phyloP scores from a whole-genome alignment of 192 early-diverging fungal species.

The Rhizoclosmatium globosum region DNA sequence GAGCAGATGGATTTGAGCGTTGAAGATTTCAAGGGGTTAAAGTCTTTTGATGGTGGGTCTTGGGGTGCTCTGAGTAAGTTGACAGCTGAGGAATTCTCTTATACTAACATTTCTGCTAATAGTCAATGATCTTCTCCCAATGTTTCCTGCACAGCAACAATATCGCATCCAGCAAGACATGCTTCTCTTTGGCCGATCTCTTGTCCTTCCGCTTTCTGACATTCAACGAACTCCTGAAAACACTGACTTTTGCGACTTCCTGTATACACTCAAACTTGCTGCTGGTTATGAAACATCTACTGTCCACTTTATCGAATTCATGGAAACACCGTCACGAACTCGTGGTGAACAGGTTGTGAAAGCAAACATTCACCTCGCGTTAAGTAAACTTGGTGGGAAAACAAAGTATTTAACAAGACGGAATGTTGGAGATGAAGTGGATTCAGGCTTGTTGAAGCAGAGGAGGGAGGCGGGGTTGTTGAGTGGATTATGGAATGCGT shows the following conservation, averaged over 20 bases:
- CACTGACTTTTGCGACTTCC: constrained; percentile 3
- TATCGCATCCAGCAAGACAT: constrained; percentile 9
- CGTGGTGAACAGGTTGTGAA: constrained; percentile 14
- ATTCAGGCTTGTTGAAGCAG: neutral
- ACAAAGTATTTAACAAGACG: neutral
- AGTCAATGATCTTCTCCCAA: constrained; percentile 31
- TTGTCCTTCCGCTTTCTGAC: neutral
- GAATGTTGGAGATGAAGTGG: neutral
- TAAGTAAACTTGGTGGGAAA: neutral
- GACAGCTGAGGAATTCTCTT: neutral
- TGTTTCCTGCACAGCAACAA: constrained; percentile 15
- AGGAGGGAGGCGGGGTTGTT: neutral
- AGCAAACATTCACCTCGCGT: constrained; percentile 2
- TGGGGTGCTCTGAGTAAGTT: constrained; percentile 13
- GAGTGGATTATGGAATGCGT: neutral
- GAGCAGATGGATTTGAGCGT: neutral
- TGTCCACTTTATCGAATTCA: constrained; percentile 17
- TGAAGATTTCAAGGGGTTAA: neutral
- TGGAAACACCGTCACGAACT: neutral
- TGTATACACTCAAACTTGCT: constrained; percentile 27
- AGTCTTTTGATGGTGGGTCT: constrained; percentile 17
- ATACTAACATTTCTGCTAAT: neutral
- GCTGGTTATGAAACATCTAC: constrained; percentile 20
- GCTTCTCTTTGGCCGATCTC: constrained; percentile 12
- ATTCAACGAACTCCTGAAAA: neutral